Evolutionary conservation across 805 yeast species (phyloP), one percentile per base, ranked within the genome.

Genomic region (Kurtzmaniella fragi): DNA sequence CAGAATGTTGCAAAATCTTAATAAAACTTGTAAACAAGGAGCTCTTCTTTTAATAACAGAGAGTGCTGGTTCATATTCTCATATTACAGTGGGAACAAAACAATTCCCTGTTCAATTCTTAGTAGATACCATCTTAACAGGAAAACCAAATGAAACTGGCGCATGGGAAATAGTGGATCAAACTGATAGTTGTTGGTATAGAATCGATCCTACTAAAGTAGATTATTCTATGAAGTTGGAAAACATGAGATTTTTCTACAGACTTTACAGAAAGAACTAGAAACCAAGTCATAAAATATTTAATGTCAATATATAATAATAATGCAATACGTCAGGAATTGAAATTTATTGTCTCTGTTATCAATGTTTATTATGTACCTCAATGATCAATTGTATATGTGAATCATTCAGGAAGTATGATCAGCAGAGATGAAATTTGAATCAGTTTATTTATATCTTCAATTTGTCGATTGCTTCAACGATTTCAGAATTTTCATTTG

Each of bases 51-150:
- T 89, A 33, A 77, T 88, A 17, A 77, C 86, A 2, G 96, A 88
- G 52, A 82, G 93, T 61, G 96, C 96, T 0, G 96, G 96, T 0
- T 84, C 95, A 8, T 88, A 81, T 59, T 85, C 95, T 1, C 82
- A 86, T 49, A 84, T 88, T 29, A 71, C 78, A 2, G 73, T 88
- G 32, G 95, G 95, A 3, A 59, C 77, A 25, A 87, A 83, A 56
- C 75, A 67, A 47, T 88, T 88, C 63, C 96, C 96, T 0, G 81
- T 88, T 3, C 89, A 86, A 47, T 86, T 83, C 50, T 66, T 88
- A 30, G 67, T 89, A 9, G 95, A 88, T 52, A 84, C 82, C 28
- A 69, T 86, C 1, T 61, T 88, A 27, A 67, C 79, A 17, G 85
- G 86, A 2, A 62, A 61, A 43, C 64, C 65, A 2, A 60, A 64